Base-by-base conservation (phyloP, 768 basidiomycete species). In the Postia placenta region DNA sequence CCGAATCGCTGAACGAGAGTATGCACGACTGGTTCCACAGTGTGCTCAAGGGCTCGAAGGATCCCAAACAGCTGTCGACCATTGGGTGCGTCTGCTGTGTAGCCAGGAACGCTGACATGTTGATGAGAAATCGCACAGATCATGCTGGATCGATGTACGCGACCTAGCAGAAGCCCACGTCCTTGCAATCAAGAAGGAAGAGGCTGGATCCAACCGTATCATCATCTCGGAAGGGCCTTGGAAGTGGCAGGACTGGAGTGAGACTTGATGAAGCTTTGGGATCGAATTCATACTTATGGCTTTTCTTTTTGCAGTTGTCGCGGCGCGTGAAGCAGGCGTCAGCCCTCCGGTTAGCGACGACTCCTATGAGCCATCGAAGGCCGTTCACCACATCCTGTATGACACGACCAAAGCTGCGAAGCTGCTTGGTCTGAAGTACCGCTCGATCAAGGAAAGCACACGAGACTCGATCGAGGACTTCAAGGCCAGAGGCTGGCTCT, bases 121-220 rank as follows among this genome's bases (percentile, higher is more conserved):
- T 45, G n/a, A 28, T 24, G 11, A 23, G 20, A 6, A 36, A 11
- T 37, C 24, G 23, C 7, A 17, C 23, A 47, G 46, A 20, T 39
- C 35, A 4, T 42, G 40, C 35, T 54, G 36, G 38, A 42, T 76
- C 24, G 77, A 82, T 43, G 79, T 81, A 4, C 72, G 79, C 5
- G 80, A 83, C 57, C 58, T 79, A 27, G 80, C 76, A 0, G 61
- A 67, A 14, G 80, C 76, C 0, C 83, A 85, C 56, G 69, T 72
- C 0, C 61, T 66, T 3, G 79, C 79, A 4, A 62, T 88, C 19
- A 69, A 72, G 46, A 74, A 69, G 44, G 67, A 72, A 20, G 71
- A 67, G 1, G 83, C 81, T 0, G 75, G 73, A 2, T 77, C 78
- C 1, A 70, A 85, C 49, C 68, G 85, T 26, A 74, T 85, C 58